Base-by-base conservation (phyloP, 2,329 filamentous ascomycete species). In the Ophiostoma angusticollis region DNA sequence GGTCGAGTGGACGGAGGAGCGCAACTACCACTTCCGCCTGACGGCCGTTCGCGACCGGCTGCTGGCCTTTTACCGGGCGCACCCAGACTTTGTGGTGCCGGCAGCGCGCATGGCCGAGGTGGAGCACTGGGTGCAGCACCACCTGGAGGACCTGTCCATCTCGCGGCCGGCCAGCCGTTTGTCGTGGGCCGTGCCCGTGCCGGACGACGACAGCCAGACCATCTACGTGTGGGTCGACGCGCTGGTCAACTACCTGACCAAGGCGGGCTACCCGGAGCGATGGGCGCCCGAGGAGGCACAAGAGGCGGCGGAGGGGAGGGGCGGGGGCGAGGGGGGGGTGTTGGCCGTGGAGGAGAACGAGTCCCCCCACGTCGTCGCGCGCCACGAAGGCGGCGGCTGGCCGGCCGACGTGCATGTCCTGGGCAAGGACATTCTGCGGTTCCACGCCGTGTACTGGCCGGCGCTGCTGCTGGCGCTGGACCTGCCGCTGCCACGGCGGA, bases 151-250 rank as follows among this genome's bases (percentile, higher is more conserved):
- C 55, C 68, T 98, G 12, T 95, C 86, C 4, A 74, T 51, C 36
- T 96, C 89, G 3, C 72, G 93, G 21, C 91, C 91, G 0, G 65
- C 71, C 4, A 74, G 79, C 39, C 73, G 91, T 34, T 60, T 96
- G 29, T 72, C 65, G 18, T 98, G 91, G 91, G 91, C 91, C 4
- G 82, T 98, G 41, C 77, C 70, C 6, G 91, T 95, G 19, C 91
- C 91, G 0, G 79, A 78, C 38, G 91, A 98, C 52, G 64, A 72
- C 0, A 74, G 66, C 14, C 91, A 96, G 59, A 96, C 87, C 3
- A 89, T 98, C 42, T 98, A 98, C 53, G 93, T 98, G 23, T 98
- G 91, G 91, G 72, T 98, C 0, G 93, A 98, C 60, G 91, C 91
- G 1, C 72, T 98, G 22, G 71, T 96, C 52, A 98, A 95, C 58